Conservation (phyloP, 208 protist genomes). For the Trypanosoma scelopori region DNA sequence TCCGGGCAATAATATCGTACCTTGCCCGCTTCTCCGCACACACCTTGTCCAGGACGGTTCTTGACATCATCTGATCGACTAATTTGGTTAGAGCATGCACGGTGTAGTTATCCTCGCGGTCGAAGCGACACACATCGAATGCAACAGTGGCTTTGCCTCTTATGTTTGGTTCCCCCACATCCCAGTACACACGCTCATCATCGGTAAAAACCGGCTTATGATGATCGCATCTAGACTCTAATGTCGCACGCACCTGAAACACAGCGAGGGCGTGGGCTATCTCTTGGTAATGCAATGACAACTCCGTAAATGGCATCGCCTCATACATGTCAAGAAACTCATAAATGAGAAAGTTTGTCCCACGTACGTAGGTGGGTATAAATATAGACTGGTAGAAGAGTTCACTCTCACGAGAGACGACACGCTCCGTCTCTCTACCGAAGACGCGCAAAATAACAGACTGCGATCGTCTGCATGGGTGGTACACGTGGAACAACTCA, state of each 20-base stretch:
- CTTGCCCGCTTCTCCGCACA: slow-evolving; percentile 42
- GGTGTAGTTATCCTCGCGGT: slow-evolving; percentile 80
- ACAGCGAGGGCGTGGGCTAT: slow-evolving; percentile 60
- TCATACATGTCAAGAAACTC: slow-evolving; percentile 66
- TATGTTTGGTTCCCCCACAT: not conserved
- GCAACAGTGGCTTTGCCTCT: not conserved
- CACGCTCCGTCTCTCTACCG: slow-evolving; percentile 88
- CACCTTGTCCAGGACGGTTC: slow-evolving; percentile 60
- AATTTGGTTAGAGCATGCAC: slow-evolving; percentile 67
- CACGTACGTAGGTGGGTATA: slow-evolving; percentile 73
- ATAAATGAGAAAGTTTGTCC: slow-evolving; percentile 84
- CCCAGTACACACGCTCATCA: slow-evolving; percentile 28
- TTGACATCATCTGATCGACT: slow-evolving; percentile 55
- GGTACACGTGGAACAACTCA: slow-evolving; percentile 85
- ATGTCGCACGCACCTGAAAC: slow-evolving; percentile 79
- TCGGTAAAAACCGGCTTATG: slow-evolving; percentile 39
- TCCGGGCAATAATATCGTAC: slow-evolving; percentile 36
- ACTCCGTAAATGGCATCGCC: slow-evolving; percentile 65
- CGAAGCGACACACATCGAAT: slow-evolving; percentile 41
- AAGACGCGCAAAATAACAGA: slow-evolving; percentile 88
- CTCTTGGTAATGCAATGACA: slow-evolving; percentile 44
- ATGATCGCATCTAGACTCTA: slow-evolving; percentile 53
- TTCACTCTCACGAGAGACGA: slow-evolving; percentile 88
- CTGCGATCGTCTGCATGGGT: slow-evolving; percentile 32
- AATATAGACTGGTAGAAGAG: slow-evolving; percentile 90